Evolutionary conservation across 306 rosid genomes (phyloP), one percentile per base, ranked within the genome.

Genomic region (Macrotyloma uniflorum): DNA sequence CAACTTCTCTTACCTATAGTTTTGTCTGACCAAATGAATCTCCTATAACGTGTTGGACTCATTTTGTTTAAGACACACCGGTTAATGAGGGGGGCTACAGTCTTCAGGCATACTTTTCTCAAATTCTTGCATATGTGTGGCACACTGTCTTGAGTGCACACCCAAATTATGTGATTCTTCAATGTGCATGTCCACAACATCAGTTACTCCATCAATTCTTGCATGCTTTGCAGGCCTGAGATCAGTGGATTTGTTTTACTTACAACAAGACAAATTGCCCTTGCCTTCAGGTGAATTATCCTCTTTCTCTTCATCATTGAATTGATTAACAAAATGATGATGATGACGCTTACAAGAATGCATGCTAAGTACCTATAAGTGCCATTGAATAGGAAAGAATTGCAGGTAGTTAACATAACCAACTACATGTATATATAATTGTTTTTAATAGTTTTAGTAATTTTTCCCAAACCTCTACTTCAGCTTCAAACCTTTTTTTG

Each of bases 1-100:
- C 74, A 74, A 22, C 32, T 49, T 72, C 64, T 57, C 83, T 82
- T 86, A 95, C 98, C 98, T 92, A 78, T 95, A 77, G 97, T 83
- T 83, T 87, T 90, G 82, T 95, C 98, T 77, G 93, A 91, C 98
- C 98, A 95, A 43, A 76, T n/a, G 80, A 92, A 92, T 82, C 98
- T 91, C 65, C 79, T 90, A 77, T 86, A 92, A 61, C 97, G 91
- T 54, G 87, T 69, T 72, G 88, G 87, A 89, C 87, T 89, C 85
- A 77, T 70, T 79, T 80, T 87, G 46, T 90, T 85, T 63, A 81
- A 73, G 62, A 89, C 69, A 81, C 79, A 70, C 49, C 61, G 84
- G 61, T 72, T 81, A 45, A 86, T 77, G 77, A 75, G 72, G 77
- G 91, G 90, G 83, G 59, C n/a, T 72, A 51, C 65, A 57, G 30